Percentiles rank a stretch among this genome's conserved stretches.
phyloP scores from a whole-genome alignment of 257 asterid genomes.

The Craterostigma plantagineum region DNA sequence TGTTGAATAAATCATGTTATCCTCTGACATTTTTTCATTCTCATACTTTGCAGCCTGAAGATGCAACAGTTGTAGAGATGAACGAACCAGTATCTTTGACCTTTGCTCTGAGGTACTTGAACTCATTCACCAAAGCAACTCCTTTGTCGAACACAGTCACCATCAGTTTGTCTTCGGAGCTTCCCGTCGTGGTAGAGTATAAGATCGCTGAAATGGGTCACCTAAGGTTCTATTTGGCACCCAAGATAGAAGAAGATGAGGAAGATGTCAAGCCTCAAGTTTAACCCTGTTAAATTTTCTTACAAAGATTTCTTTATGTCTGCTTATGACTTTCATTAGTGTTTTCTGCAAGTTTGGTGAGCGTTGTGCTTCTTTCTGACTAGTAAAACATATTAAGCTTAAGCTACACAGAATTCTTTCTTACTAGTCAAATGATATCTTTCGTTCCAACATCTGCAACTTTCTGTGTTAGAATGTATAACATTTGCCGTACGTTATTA shows the following conservation, averaged over 20 bases:
- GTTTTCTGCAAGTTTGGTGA: too few species aligned
- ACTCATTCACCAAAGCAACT: conserved; percentile 42
- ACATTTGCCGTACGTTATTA: too few species aligned
- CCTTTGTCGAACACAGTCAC: conserved; percentile 38
- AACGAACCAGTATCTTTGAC: conserved; percentile 47
- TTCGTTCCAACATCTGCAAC: too few species aligned
- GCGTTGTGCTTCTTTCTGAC: too few species aligned
- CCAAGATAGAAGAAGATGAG: conserved; percentile 55
- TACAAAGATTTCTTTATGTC: too few species aligned
- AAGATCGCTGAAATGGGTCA: conserved; percentile 65
- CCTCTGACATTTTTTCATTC: background rate
- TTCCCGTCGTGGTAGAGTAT: conserved; percentile 53
- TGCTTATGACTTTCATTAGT: too few species aligned
- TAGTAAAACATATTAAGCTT: too few species aligned
- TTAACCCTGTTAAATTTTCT: too few species aligned
- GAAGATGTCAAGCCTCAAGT: conserved; percentile 19
- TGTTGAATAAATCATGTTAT: too few species aligned
- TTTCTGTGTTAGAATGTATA: too few species aligned
- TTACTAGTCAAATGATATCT: too few species aligned
- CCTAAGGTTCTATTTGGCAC: conserved; percentile 43
- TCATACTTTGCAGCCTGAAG: conserved; percentile 50
- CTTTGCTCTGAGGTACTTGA: conserved; percentile 42
- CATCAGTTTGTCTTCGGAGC: conserved; percentile 44
- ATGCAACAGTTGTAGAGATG: conserved; percentile 49
- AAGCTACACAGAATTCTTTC: too few species aligned